phyloP scores from a whole-genome alignment of 208 protist genomes.

The Balamuthia mandrillaris region DNA sequence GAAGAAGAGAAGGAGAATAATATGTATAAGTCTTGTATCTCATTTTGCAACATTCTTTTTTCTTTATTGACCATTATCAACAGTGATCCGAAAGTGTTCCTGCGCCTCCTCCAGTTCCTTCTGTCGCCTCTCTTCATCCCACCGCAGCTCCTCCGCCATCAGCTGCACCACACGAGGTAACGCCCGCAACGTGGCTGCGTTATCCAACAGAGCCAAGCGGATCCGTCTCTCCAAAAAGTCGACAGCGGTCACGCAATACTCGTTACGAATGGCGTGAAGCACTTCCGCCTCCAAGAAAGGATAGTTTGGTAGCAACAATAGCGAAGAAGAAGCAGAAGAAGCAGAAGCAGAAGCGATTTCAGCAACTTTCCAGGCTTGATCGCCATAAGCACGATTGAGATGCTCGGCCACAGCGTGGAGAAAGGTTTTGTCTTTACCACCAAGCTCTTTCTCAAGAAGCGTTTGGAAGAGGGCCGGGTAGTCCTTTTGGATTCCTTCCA shows the following conservation, averaged over 20 bases:
- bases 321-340: too few species aligned
- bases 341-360: not conserved
- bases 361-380: not conserved
- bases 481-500: not conserved
- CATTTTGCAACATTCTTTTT: not conserved
- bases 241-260: constrained; percentile 82
- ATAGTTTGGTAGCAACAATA: constrained; percentile 28
- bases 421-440: not conserved
- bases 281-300: constrained; percentile 85
- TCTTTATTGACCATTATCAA: not conserved
- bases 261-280: constrained; percentile 71
- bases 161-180: constrained; percentile 81
- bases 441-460: not conserved
- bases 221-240: constrained; percentile 88
- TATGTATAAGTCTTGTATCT: not conserved
- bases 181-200: constrained; percentile 65
- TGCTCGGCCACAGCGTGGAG: too few species aligned
- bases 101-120: not conserved
- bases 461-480: not conserved
- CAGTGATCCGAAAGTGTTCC: not conserved
- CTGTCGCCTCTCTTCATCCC: constrained; percentile 47
- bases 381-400: too few species aligned
- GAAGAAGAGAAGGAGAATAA: not conserved
- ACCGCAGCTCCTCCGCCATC: constrained; percentile 80
- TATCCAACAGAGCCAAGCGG: constrained; percentile 83